Conservation (phyloP, 202 grass and related monocot species). For the Carex sylvatica region DNA sequence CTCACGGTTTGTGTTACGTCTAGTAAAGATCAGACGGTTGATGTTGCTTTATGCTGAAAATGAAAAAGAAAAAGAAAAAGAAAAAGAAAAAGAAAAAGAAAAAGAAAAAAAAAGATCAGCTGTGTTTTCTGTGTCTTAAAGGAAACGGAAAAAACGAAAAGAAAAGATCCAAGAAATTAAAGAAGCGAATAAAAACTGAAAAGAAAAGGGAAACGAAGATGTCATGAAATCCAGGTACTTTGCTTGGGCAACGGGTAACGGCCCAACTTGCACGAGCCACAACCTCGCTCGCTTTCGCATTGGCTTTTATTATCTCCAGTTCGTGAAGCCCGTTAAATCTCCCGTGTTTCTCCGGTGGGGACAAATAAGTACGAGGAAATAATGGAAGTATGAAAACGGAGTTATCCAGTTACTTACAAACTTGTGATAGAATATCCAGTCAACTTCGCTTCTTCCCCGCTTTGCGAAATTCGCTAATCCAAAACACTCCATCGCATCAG, state of each 20-base stretch:
- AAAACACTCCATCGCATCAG: constrained; percentile 3
- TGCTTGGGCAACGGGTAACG: constrained; percentile 18
- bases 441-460: background rate
- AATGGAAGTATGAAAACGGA: background rate
- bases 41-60: background rate
- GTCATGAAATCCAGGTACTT: background rate
- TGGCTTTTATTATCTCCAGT: background rate
- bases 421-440: background rate
- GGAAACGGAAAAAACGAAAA: constrained; percentile 1
- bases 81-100: background rate
- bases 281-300: background rate
- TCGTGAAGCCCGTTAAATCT: background rate
- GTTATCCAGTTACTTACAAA: background rate
- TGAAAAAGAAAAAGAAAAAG: background rate
- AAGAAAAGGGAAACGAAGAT: background rate
- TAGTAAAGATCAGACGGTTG: background rate
- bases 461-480: background rate
- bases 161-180: background rate
- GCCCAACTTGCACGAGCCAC: background rate
- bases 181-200: background rate
- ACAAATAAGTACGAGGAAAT: background rate
- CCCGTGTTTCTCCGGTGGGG: background rate
- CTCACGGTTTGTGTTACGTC: background rate
- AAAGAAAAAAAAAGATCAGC: background rate
- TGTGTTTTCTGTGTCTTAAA: background rate